Conservation (phyloP, 2,329 filamentous ascomycete genomes). For the Curvularia eragrostidis region DNA sequence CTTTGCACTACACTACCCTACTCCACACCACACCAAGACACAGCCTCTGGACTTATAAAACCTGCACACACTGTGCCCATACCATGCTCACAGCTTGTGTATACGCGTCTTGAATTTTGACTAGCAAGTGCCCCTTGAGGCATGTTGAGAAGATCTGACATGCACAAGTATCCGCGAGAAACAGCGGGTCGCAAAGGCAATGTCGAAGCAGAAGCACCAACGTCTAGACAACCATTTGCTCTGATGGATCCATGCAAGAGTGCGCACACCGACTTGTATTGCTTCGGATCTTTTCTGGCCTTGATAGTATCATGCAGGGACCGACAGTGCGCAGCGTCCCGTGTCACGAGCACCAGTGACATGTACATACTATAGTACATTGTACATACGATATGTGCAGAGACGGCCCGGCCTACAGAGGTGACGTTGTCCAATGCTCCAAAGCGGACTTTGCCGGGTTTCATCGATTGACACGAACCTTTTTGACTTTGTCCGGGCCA, state of each 20-base stretch:
- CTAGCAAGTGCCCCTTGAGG: neutral
- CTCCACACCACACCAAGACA: neutral
- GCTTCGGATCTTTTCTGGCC: neutral
- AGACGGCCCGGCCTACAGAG: neutral
- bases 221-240: neutral
- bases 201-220: neutral
- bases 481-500: neutral
- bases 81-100: neutral
- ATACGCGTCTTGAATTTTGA: neutral
- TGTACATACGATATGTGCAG: too few species aligned
- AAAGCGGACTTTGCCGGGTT: neutral
- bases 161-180: neutral
- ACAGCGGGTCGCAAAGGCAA: neutral
- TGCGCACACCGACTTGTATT: neutral
- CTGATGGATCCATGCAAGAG: neutral
- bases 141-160: neutral
- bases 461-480: neutral
- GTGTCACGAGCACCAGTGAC: neutral
- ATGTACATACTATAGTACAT: too few species aligned
- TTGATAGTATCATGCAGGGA: neutral
- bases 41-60: neutral
- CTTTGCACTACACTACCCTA: neutral
- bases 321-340: neutral
- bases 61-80: neutral
- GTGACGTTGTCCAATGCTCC: neutral